Conservation (phyloP, 2,329 filamentous ascomycete species). For the Orbilia blumenaviensis region DNA sequence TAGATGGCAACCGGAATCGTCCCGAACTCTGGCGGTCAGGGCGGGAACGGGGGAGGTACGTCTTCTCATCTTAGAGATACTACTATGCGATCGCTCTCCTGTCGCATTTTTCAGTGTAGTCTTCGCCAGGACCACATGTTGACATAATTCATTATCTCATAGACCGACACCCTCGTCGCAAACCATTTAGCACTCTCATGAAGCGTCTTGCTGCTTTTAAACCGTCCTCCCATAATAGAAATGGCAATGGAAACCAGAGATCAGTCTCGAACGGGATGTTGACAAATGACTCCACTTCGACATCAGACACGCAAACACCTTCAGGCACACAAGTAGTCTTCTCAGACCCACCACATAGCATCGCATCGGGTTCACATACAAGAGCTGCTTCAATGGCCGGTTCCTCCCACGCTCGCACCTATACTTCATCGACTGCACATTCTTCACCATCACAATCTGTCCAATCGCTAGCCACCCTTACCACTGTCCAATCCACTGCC, state of each 20-base stretch:
- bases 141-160: not conserved
- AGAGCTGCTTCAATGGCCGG: conserved; percentile 68
- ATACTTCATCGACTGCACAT: conserved; percentile 68
- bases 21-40: conserved; percentile 25
- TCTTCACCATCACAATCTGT: conserved; percentile 83
- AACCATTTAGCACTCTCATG: conserved; percentile 89
- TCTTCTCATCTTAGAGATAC: not conserved
- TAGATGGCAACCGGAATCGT: conserved; percentile 46
- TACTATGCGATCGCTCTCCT: conserved; percentile 9
- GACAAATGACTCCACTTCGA: conserved; percentile 36
- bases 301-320: conserved; percentile 53
- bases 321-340: conserved; percentile 66
- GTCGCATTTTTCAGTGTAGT: conserved; percentile 10
- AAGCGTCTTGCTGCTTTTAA: conserved; percentile 92
- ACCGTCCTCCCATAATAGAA: conserved; percentile 70
- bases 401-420: conserved; percentile 68
- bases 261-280: conserved; percentile 21
- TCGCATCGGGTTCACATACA: conserved; percentile 65
- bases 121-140: not conserved
- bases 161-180: conserved; percentile 65
- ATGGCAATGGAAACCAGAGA: conserved; percentile 60
- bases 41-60: conserved; percentile 37
- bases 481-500: conserved; percentile 80
- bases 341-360: conserved; percentile 64
- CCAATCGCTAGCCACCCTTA: conserved; percentile 81